Evolutionary conservation across 805 yeast genomes (phyloP).

Genomic region (Blastobotrys peoriensis): DNA sequence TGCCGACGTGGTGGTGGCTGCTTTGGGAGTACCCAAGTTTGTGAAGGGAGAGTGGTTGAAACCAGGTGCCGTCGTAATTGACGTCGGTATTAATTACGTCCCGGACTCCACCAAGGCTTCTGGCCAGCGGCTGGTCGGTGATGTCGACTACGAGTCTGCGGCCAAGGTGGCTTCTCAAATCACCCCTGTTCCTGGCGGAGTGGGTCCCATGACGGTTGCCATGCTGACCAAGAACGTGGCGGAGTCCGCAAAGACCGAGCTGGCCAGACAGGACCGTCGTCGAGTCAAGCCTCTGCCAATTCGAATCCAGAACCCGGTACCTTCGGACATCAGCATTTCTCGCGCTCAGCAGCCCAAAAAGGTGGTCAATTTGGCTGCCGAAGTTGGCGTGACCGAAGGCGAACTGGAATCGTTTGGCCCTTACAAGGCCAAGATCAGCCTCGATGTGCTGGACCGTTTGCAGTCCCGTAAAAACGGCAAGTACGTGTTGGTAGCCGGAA

Average conservation of each 20-base stretch:
- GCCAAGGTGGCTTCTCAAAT: conserved; percentile 56
- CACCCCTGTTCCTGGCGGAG: conserved; percentile 99
- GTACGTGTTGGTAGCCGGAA: conserved; percentile 90
- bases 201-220: conserved; percentile 99
- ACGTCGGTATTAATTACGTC: conserved; percentile 90
- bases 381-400: conserved; percentile 67
- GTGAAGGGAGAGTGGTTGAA: conserved; percentile 88
- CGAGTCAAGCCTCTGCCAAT: conserved; percentile 52
- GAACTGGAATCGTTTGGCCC: conserved; percentile 89
- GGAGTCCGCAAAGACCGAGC: conserved; percentile 64
- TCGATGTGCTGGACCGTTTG: conserved; percentile 65
- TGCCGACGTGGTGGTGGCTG: conserved; percentile 89
- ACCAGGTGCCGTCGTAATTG: conserved; percentile 77
- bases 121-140: conserved; percentile 88
- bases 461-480: conserved; percentile 62
- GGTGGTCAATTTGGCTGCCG: conserved; percentile 66
- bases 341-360: conserved; percentile 84
- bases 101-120: conserved; percentile 68
- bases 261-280: conserved; percentile 30
- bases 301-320: conserved; percentile 60
- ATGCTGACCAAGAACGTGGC: conserved; percentile 84
- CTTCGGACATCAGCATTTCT: conserved; percentile 86
- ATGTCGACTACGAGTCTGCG: conserved; percentile 76
- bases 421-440: conserved; percentile 80
- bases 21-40: conserved; percentile 80